Percentiles rank a stretch among this genome's conserved stretches.
phyloP scores from a whole-genome alignment of 2,329 filamentous ascomycete genomes.

The Aspergillus fructus region DNA sequence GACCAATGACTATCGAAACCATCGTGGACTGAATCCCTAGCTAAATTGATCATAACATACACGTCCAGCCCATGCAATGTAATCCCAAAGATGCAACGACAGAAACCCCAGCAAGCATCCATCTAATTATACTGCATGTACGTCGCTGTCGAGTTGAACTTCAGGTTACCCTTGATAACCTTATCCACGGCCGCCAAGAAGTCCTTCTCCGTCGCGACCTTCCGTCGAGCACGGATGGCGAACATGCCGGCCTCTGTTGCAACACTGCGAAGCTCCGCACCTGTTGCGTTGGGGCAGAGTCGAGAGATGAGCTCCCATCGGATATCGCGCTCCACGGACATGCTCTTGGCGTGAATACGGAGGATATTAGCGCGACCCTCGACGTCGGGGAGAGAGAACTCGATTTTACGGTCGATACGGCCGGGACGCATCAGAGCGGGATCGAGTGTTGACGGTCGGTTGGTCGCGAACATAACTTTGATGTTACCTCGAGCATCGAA shows the following conservation, averaged over 20 bases:
- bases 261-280: slow-evolving; percentile 92
- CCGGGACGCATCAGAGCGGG: slow-evolving; percentile 96
- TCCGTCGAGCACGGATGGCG: slow-evolving; percentile 87
- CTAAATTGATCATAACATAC: slow-evolving; percentile 30
- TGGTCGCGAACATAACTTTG: slow-evolving; percentile 99
- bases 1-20: not conserved
- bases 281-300: slow-evolving; percentile 94
- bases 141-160: slow-evolving; percentile 97
- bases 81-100: slow-evolving; percentile 20
- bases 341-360: slow-evolving; percentile 97
- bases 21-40: slow-evolving; percentile 24
- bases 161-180: slow-evolving; percentile 98
- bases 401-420: slow-evolving; percentile 97
- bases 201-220: slow-evolving; percentile 98
- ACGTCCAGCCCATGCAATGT: slow-evolving; percentile 32
- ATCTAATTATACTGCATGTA: slow-evolving; percentile 99
- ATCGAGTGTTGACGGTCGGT: slow-evolving; percentile 90
- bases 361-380: slow-evolving; percentile 97
- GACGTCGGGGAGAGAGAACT: slow-evolving; percentile 95
- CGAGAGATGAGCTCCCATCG: slow-evolving; percentile 98
- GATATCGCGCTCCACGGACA: slow-evolving; percentile 98
- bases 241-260: slow-evolving; percentile 99
- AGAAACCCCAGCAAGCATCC: not conserved
- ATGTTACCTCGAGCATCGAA: slow-evolving; percentile 97
- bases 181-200: slow-evolving; percentile 98